Base-by-base conservation (phyloP, 2,329 filamentous ascomycete genomes). In the Sphaerulina vaccinii region DNA sequence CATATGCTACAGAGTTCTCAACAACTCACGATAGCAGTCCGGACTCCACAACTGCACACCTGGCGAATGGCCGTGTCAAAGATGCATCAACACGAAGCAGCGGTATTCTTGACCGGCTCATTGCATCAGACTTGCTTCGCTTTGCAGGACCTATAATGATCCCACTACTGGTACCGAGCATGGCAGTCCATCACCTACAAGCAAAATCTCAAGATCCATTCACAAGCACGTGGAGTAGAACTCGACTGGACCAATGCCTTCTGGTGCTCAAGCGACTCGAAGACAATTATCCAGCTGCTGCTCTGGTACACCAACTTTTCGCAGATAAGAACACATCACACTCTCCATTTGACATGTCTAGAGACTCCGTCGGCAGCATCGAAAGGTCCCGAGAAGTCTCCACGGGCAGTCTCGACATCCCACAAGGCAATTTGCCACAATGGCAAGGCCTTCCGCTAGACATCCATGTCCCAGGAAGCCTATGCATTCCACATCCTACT, bases 161-260 rank as follows among this genome's bases (percentile, higher is more conserved):
- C 18, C 54, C 50, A 9, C 50, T 56, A 13, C 37, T 56, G 11
- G 33, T 56, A 16, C 54, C 54, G 9, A 51, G 50, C 35, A 56
- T 56, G 54, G 44, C 51, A n/a, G 42, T 56, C 8, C 50, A 56
- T 18, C 40, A 50, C 10, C 29, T 51, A 15, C 48, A 53, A 33
- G 47, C 54, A 6, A 44, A 44, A 36, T 56, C 54, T 11, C 27
- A 37, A 6, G 50, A 51, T 19, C 50, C 22, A 3, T 49, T 56
- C 23, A 50, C 54, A 15, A 52, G 54, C 11, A 49, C 47, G 3
- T 50, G 51, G 37, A 53, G 54, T 33, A 27, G 48, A 23, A 56
- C 49, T 19, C 51, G 51, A 16, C 38, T 56, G 8, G 54, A 56
- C 11, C 51, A 53, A 18, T 56, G 40, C 19, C 36, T 53, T 15